Conservation (phyloP, 1,284 basidiomycete genomes). For the Cryptococcus sp. region DNA sequence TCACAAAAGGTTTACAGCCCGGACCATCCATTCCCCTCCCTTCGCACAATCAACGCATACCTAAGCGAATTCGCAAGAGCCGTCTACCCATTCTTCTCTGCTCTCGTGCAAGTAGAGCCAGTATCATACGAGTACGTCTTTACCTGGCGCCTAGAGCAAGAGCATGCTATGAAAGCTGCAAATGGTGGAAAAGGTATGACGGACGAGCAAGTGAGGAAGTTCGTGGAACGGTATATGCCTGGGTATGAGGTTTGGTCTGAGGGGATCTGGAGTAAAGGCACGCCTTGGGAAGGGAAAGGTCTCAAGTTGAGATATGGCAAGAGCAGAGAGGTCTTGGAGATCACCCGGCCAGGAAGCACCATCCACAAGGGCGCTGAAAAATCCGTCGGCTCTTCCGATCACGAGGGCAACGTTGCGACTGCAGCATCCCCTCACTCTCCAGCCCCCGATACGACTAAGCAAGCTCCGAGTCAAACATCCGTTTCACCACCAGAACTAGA, state of each 20-base stretch:
- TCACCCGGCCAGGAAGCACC: slow-evolving; percentile 12
- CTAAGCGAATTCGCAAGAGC: slow-evolving; percentile 25
- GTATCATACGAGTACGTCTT: slow-evolving; percentile 43
- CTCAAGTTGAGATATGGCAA: slow-evolving; percentile 36
- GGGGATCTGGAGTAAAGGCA: slow-evolving; percentile 20
- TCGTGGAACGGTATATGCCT: slow-evolving; percentile 52
- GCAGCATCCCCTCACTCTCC: neutral
- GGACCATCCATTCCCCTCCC: slow-evolving; percentile 25
- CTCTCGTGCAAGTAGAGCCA: slow-evolving; percentile 39
- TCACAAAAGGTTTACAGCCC: slow-evolving; percentile 30
- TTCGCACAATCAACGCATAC: slow-evolving; percentile 35
- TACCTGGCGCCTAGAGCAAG: slow-evolving; percentile 78
- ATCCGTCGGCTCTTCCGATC: neutral
- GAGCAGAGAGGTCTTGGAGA: slow-evolving; percentile 37
- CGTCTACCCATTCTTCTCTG: slow-evolving; percentile 35
- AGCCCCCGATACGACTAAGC: neutral
- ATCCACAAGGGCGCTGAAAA: neutral
- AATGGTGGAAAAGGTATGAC: slow-evolving; percentile 86
- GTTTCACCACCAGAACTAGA: neutral
- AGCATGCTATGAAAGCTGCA: slow-evolving; percentile 75
- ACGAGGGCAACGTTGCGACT: neutral
- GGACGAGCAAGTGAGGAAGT: slow-evolving; percentile 73
- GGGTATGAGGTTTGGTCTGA: slow-evolving; percentile 38
- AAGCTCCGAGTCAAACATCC: neutral
- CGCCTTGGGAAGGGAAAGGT: slow-evolving; percentile 35